These are phyloP conservation scores for Metschnikowia rubicola DNA, from an alignment of 805 yeast species.

Conservation along the genomic window DNA sequence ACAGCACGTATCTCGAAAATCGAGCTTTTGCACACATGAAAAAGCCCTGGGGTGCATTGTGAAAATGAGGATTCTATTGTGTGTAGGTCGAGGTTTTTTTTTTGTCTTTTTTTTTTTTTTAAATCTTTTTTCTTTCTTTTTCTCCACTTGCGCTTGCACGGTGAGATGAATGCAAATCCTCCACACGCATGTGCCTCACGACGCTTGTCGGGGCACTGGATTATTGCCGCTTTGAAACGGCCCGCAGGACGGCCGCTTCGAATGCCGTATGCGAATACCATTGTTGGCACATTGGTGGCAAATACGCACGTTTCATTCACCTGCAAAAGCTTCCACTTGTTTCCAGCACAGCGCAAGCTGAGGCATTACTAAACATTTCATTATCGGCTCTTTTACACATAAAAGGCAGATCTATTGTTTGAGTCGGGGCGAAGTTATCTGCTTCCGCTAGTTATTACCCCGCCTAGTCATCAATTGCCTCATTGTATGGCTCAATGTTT, in stretches of 20 bases:
- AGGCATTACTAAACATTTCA: too few species aligned
- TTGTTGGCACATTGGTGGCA: not conserved
- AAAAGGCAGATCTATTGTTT: too few species aligned
- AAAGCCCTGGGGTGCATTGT: not conserved
- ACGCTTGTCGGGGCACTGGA: not conserved
- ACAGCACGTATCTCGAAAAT: not conserved
- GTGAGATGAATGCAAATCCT: not conserved
- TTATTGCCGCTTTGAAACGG: constrained; percentile 3
- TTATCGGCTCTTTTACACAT: too few species aligned
- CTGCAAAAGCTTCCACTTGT: too few species aligned
- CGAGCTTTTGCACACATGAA: not conserved
- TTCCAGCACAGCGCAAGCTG: too few species aligned
- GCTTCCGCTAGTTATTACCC: too few species aligned
- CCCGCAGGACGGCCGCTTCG: not conserved
- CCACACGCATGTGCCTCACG: constrained; percentile 1
- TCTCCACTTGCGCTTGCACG: not conserved
- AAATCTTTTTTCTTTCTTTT: not conserved
- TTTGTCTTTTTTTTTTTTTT: not conserved
- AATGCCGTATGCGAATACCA: constrained; percentile 1
- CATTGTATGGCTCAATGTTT: too few species aligned
- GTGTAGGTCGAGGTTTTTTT: not conserved
- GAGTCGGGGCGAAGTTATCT: too few species aligned
- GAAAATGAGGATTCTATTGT: not conserved
- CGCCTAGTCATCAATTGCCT: too few species aligned
- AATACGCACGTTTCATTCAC: constrained; percentile 1